Conservation (phyloP, 495 filamentous ascomycete genomes). For the Penicillium odoratum region DNA sequence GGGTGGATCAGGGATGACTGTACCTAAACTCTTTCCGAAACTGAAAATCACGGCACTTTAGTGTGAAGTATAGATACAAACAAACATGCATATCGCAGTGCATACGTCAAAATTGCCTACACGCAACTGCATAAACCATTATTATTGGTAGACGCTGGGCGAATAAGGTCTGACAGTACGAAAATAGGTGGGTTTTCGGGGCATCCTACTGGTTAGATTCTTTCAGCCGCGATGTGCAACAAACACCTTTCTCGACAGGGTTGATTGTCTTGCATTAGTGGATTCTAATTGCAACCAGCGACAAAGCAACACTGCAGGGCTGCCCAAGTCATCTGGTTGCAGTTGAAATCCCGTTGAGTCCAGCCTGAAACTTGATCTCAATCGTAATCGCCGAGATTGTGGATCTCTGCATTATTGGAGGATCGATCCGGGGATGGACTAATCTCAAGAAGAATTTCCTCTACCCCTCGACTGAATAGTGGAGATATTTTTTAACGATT, state of each 20-base stretch:
- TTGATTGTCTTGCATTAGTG: background rate
- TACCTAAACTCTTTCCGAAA: background rate
- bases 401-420: background rate
- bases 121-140: background rate
- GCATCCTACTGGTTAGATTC: background rate
- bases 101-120: background rate
- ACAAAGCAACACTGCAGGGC: slow-evolving; percentile 17
- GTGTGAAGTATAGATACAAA: background rate
- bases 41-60: background rate
- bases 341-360: slow-evolving; percentile 19
- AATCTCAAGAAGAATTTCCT: background rate
- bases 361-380: background rate
- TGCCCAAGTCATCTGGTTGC: slow-evolving; percentile 15
- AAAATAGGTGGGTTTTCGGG: background rate
- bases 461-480: too few relatives aligned
- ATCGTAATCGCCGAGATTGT: background rate
- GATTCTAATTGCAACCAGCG: slow-evolving; percentile 10
- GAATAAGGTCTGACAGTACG: background rate
- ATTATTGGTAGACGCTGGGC: background rate
- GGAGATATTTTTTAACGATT: too few relatives aligned
- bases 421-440: background rate
- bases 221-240: background rate
- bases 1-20: background rate
- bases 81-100: background rate
- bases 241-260: background rate